These are phyloP conservation scores for Candida jianshihensis DNA, from an alignment of 805 yeast genomes.

Conservation along the genomic window DNA sequence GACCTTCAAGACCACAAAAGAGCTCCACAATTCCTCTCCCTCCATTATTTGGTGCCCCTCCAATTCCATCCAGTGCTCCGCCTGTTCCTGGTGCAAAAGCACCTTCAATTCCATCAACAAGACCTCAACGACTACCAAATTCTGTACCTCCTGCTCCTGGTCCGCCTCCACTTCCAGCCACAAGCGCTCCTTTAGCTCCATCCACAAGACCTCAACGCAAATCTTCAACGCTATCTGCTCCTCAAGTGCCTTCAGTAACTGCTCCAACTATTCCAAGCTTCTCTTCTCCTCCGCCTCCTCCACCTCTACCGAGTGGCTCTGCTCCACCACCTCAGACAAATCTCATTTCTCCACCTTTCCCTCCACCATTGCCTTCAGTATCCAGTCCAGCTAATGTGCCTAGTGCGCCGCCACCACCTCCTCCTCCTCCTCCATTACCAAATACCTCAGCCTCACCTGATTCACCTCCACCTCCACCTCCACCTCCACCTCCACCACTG, in stretches of 20 bases:
- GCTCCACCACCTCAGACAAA: not conserved
- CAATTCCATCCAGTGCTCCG: constrained; percentile 18
- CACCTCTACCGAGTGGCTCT: constrained; percentile 6
- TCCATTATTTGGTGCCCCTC: constrained; percentile 27
- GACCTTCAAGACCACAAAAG: constrained; percentile 18
- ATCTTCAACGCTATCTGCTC: constrained; percentile 12
- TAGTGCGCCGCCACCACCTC: constrained; percentile 10
- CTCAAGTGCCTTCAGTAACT: constrained; percentile 16
- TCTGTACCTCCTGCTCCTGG: constrained; percentile 6
- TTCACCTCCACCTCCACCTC: constrained; percentile 13
- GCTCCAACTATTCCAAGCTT: constrained; percentile 9
- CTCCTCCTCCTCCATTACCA: constrained; percentile 17
- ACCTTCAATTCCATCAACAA: constrained; percentile 23
- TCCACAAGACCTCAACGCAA: constrained; percentile 20
- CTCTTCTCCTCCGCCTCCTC: constrained; percentile 14
- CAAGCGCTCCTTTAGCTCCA: constrained; percentile 24
- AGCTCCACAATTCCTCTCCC: constrained; percentile 10
- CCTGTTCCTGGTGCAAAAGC: constrained; percentile 18
- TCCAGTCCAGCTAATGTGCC: too few relatives aligned
- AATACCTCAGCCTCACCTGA: constrained; percentile 17
- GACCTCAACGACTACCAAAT: constrained; percentile 14
- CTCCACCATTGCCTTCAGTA: constrained; percentile 27
- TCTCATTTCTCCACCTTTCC: constrained; percentile 21
- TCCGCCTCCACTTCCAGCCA: constrained; percentile 22
- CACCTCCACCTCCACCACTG: constrained; percentile 15